Conservation (phyloP, 2,329 filamentous ascomycete species). For the Colletotrichum navitas region DNA sequence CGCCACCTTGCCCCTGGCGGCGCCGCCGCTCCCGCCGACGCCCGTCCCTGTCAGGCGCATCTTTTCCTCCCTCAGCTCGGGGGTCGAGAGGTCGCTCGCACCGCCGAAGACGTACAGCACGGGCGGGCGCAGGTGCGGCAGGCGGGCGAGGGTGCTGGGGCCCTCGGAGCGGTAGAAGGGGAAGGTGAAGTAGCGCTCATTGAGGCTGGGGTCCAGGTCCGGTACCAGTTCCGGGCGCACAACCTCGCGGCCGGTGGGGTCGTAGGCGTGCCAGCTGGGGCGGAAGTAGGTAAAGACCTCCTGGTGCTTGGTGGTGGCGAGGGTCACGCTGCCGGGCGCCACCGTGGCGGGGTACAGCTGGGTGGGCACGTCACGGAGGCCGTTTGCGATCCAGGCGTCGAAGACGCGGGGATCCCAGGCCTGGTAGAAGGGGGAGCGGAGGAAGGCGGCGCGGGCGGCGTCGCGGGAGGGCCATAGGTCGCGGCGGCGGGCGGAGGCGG, state of each 20-base stretch:
- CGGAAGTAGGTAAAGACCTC: constrained; percentile 85
- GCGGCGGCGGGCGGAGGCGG: constrained; percentile 77
- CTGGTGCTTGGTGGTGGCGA: constrained; percentile 87
- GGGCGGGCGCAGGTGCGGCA: constrained; percentile 73
- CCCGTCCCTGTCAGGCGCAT: constrained; percentile 74
- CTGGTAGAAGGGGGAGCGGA: constrained; percentile 80
- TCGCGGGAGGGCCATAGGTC: constrained; percentile 85
- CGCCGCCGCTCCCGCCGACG: constrained; percentile 76
- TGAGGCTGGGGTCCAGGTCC: constrained; percentile 59
- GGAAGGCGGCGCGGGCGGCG: constrained; percentile 76
- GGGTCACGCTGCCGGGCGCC: constrained; percentile 67
- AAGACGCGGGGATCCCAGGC: constrained; percentile 86
- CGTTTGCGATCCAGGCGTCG: constrained; percentile 78
- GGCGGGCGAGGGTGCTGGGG: constrained; percentile 64
- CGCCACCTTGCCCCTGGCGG: constrained; percentile 73
- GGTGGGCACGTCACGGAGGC: constrained; percentile 81
- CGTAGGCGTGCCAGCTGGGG: constrained; percentile 64
- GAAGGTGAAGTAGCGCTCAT: constrained; percentile 53
- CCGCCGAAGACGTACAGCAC: constrained; percentile 79
- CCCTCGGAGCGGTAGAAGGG: constrained; percentile 79
- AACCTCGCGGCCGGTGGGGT: constrained; percentile 52
- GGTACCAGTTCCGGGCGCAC: constrained; percentile 57
- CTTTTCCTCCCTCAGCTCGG: constrained; percentile 66
- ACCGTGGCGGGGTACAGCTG: constrained; percentile 61
- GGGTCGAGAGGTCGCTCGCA: constrained; percentile 67